Conservation (phyloP, 257 asterid genomes). For the Sherardia arvensis region DNA sequence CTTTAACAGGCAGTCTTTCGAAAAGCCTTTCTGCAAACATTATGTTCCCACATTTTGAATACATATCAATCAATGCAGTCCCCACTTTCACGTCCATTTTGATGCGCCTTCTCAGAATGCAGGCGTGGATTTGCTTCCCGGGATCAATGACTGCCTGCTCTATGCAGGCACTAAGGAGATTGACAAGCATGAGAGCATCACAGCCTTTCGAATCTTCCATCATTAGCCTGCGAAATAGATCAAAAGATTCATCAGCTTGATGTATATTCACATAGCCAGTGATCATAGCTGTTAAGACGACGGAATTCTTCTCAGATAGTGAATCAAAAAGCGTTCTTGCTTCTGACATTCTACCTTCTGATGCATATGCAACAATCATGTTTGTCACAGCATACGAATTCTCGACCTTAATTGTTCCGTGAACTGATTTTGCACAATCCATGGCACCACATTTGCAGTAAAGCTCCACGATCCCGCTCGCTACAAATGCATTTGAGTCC, state of each 20-base stretch:
- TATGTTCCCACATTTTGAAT: slow-evolving; percentile 71
- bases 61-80: slow-evolving; percentile 72
- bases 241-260: slow-evolving; percentile 50
- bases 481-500: slow-evolving; percentile 47
- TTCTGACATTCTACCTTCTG: slow-evolving; percentile 42
- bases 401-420: slow-evolving; percentile 18
- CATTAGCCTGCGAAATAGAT: slow-evolving; percentile 51
- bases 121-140: slow-evolving; percentile 80
- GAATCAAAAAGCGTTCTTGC: slow-evolving; percentile 65
- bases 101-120: slow-evolving; percentile 33
- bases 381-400: slow-evolving; percentile 51
- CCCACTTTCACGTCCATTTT: slow-evolving; percentile 40
- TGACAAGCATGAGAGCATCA: slow-evolving; percentile 53
- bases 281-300: slow-evolving; percentile 66
- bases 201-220: slow-evolving; percentile 18
- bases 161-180: slow-evolving; percentile 61
- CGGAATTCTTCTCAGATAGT: slow-evolving; percentile 43
- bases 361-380: slow-evolving; percentile 69
- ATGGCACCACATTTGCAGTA: slow-evolving; percentile 62
- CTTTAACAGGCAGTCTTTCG: slow-evolving; percentile 24
- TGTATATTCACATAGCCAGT: slow-evolving; percentile 61
- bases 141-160: slow-evolving; percentile 43
- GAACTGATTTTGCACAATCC: slow-evolving; percentile 47
- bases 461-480: slow-evolving; percentile 64
- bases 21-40: slow-evolving; percentile 47